A percentile compares a stretch with the other conserved stretches of the same genome.
phyloP scores from a whole-genome alignment of 2,329 filamentous ascomycete species.

The Zasmidium angulare region DNA sequence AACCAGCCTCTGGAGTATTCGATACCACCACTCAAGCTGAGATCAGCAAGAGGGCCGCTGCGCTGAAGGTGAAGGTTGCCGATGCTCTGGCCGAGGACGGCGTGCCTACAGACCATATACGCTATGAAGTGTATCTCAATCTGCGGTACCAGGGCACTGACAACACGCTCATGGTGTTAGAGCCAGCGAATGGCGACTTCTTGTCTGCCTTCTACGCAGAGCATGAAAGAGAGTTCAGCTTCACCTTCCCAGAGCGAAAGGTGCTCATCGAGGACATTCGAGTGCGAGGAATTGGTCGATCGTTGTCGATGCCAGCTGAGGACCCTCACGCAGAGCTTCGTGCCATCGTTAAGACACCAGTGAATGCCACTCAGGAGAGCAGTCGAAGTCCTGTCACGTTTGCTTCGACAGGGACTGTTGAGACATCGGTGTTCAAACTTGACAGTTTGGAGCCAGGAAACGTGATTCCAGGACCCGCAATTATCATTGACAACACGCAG shows the following conservation, averaged over 20 bases:
- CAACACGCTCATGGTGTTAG: slow-evolving; percentile 50
- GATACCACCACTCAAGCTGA: slow-evolving; percentile 55
- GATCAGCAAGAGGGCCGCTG: slow-evolving; percentile 40
- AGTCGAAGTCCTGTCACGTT: slow-evolving; percentile 26
- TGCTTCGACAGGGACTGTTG: slow-evolving; percentile 20
- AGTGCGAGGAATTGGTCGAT: slow-evolving; percentile 30
- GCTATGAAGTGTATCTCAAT: slow-evolving; percentile 47
- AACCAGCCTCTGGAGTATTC: slow-evolving; percentile 62
- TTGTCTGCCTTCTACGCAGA: slow-evolving; percentile 37
- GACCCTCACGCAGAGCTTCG: slow-evolving; percentile 11
- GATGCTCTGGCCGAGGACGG: slow-evolving; percentile 45
- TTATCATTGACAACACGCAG: slow-evolving; percentile 45
- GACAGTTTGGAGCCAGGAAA: slow-evolving; percentile 21
- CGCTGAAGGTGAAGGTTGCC: slow-evolving; percentile 35
- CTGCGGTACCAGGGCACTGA: slow-evolving; percentile 54
- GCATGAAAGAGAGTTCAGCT: slow-evolving; percentile 46
- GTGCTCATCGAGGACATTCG: slow-evolving; percentile 43
- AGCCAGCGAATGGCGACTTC: slow-evolving; percentile 39
- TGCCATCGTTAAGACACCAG: slow-evolving; percentile 62
- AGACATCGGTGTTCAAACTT: slow-evolving; percentile 29
- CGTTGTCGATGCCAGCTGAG: slow-evolving; percentile 13
- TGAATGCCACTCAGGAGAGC: slow-evolving; percentile 64
- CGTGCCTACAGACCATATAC: slow-evolving; percentile 42
- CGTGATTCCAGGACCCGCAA: slow-evolving; percentile 31
- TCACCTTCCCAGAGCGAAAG: slow-evolving; percentile 36